These are phyloP conservation scores for Protomyces gravidus DNA, from an alignment of 1,139 yeast species.

Conservation along the genomic window DNA sequence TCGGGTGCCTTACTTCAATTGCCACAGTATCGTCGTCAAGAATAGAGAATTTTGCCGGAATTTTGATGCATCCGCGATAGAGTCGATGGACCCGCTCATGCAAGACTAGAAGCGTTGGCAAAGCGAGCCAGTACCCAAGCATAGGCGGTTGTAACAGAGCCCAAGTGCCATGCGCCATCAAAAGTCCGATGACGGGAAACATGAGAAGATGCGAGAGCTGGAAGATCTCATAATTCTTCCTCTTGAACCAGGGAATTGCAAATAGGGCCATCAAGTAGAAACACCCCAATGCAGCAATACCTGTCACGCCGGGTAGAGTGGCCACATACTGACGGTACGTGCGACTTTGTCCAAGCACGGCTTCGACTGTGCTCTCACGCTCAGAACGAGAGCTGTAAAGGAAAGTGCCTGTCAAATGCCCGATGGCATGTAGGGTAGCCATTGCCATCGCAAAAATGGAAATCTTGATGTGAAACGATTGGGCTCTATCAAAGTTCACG, in stretches of 20 bases:
- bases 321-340: not conserved
- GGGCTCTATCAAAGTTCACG: conserved; percentile 14
- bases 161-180: conserved; percentile 12
- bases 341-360: not conserved
- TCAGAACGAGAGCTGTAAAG: conserved; percentile 2
- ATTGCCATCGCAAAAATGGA: conserved; percentile 7
- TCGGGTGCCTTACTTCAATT: not conserved
- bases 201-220: conserved; percentile 7
- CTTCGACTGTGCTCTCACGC: not conserved
- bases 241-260: not conserved
- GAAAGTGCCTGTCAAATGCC: conserved; percentile 13
- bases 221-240: conserved; percentile 3
- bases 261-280: not conserved
- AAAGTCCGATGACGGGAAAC: conserved; percentile 12
- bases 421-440: conserved; percentile 1
- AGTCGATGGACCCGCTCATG: not conserved
- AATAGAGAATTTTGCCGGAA: not conserved
- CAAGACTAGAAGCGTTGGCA: conserved; percentile 2
- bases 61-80: not conserved
- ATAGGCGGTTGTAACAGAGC: conserved; percentile 12
- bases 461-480: conserved; percentile 9
- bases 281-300: conserved; percentile 1
- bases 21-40: not conserved
- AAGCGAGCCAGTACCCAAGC: conserved; percentile 18
- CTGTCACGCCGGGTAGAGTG: conserved; percentile 9